Percentiles rank a stretch among this genome's conserved stretches.
Conservation (phyloP, 2,329 filamentous ascomycete species). For the Monascus ruber region DNA sequence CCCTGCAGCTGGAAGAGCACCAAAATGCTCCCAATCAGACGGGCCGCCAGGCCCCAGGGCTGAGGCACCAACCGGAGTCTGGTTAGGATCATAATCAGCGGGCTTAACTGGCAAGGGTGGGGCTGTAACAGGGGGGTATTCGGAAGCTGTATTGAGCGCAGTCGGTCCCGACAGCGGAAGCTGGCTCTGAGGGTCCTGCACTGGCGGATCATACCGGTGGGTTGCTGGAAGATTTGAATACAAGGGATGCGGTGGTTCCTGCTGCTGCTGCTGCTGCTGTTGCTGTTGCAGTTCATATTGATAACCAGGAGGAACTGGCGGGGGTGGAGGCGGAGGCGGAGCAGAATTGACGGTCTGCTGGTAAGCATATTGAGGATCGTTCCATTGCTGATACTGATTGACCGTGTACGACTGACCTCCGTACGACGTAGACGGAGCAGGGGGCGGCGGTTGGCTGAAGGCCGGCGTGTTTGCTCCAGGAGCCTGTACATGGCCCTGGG, state of each 20-base stretch:
- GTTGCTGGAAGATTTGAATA: slow-evolving; percentile 20
- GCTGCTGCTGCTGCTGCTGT: slow-evolving; percentile 13
- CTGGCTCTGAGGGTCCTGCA: slow-evolving; percentile 4
- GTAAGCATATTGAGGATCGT: slow-evolving; percentile 11
- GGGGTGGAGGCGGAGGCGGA: slow-evolving; percentile 23
- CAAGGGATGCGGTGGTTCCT: slow-evolving; percentile 14
- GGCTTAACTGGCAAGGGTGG: not conserved
- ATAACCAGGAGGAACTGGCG: slow-evolving; percentile 30
- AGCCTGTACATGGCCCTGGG: slow-evolving; percentile 10
- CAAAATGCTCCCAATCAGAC: slow-evolving; percentile 39
- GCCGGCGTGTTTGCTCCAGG: slow-evolving; percentile 6
- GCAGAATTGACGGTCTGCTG: slow-evolving; percentile 12
- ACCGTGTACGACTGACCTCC: slow-evolving; percentile 3
- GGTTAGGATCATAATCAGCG: slow-evolving; percentile 3
- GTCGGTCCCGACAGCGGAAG: slow-evolving; percentile 4
- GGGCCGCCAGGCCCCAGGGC: slow-evolving; percentile 32
- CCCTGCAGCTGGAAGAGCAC: slow-evolving; percentile 14
- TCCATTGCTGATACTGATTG: slow-evolving; percentile 10
- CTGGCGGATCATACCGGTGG: slow-evolving; percentile 19
- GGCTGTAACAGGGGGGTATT: not conserved
- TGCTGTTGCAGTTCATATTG: slow-evolving; percentile 17
- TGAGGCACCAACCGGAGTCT: slow-evolving; percentile 17
- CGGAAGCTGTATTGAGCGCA: not conserved
- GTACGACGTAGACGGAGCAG: slow-evolving; percentile 8
- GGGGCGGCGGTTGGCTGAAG: slow-evolving; percentile 9